Percentiles rank a stretch among this genome's conserved stretches.
These are phyloP conservation scores for Bipolaris cookei DNA, from an alignment of 2,329 filamentous ascomycete species.

Conservation along the genomic window DNA sequence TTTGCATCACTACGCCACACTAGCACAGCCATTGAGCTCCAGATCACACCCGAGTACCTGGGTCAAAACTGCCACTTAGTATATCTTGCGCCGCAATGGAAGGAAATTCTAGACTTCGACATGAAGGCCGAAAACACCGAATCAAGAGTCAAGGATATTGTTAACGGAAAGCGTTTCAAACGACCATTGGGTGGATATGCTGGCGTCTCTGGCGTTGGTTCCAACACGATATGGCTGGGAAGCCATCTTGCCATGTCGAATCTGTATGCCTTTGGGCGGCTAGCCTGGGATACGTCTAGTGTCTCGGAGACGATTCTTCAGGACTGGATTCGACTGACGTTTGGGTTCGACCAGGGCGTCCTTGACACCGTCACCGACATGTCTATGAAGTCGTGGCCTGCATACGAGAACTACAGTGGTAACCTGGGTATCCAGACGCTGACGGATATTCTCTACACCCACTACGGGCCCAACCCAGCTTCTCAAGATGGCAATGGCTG, in stretches of 20 bases:
- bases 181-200: constrained; percentile 66
- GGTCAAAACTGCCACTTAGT: constrained; percentile 73
- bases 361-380: constrained; percentile 66
- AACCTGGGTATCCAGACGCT: constrained; percentile 74
- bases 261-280: constrained; percentile 70
- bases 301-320: constrained; percentile 61
- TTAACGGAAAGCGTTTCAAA: constrained; percentile 66
- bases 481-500: constrained; percentile 71
- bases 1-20: constrained; percentile 62
- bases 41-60: constrained; percentile 73
- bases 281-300: constrained; percentile 68
- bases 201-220: constrained; percentile 71
- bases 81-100: constrained; percentile 72
- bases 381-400: constrained; percentile 72
- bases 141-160: constrained; percentile 65
- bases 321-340: constrained; percentile 73
- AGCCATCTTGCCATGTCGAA: constrained; percentile 70
- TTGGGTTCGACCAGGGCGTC: constrained; percentile 62
- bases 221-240: constrained; percentile 71
- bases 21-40: constrained; percentile 65
- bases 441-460: constrained; percentile 69
- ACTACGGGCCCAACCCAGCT: constrained; percentile 71
- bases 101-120: constrained; percentile 71
- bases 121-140: constrained; percentile 64
- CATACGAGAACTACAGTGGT: constrained; percentile 73